Conservation (phyloP, 179 eudicot species). For the Spinacia oleracea region DNA sequence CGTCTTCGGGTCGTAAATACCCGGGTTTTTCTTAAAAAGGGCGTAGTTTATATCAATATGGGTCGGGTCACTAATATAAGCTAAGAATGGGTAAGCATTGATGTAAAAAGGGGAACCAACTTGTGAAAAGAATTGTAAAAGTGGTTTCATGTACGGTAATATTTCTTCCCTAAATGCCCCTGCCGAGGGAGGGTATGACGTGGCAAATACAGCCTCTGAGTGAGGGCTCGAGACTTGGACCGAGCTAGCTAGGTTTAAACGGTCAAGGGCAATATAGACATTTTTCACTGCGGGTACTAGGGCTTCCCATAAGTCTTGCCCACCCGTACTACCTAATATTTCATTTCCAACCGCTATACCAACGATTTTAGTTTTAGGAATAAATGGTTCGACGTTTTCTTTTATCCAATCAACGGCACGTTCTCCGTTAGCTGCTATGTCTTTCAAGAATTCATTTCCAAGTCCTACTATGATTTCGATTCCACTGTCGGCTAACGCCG, state of each 20-base stretch:
- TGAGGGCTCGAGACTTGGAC: slow-evolving; percentile 78
- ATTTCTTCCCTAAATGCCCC: slow-evolving; percentile 60
- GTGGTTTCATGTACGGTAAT: slow-evolving; percentile 59
- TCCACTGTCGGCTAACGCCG: slow-evolving; percentile 61
- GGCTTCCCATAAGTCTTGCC: slow-evolving; percentile 59
- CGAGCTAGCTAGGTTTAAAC: slow-evolving; percentile 31
- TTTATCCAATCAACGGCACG: slow-evolving; percentile 75
- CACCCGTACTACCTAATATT: slow-evolving; percentile 47
- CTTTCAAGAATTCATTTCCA: slow-evolving; percentile 53
- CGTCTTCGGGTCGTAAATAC: slow-evolving; percentile 59
- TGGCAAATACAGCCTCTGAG: slow-evolving; percentile 70
- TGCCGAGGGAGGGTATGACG: slow-evolving; percentile 73
- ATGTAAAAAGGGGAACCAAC: slow-evolving; percentile 69
- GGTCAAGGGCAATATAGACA: slow-evolving; percentile 55
- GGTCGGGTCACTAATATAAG: slow-evolving; percentile 62
- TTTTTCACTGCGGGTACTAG: slow-evolving; percentile 60
- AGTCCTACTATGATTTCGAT: slow-evolving; percentile 68
- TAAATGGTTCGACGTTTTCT: slow-evolving; percentile 58
- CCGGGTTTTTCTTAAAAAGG: slow-evolving; percentile 51
- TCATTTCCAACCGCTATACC: slow-evolving; percentile 92
- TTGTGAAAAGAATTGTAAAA: slow-evolving; percentile 54
- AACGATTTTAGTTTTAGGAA: slow-evolving; percentile 54
- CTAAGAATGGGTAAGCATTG: slow-evolving; percentile 85
- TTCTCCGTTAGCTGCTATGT: slow-evolving; percentile 52
- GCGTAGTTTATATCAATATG: slow-evolving; percentile 70